Conservation (phyloP, 1,284 basidiomycete genomes). For the Ustilago hordei region DNA sequence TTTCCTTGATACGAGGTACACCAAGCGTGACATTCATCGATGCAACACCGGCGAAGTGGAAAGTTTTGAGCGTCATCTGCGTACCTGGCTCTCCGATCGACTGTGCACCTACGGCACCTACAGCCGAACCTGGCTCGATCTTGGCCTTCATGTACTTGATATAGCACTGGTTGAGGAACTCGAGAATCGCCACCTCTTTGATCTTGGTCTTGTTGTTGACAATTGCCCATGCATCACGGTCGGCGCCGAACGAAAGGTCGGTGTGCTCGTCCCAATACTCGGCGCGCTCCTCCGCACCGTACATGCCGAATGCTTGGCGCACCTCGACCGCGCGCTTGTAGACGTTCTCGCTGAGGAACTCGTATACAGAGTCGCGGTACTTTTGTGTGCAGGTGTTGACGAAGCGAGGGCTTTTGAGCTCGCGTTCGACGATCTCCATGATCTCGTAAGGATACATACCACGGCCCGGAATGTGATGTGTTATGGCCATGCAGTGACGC, state of each 20-base stretch:
- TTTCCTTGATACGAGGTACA: conserved; percentile 99
- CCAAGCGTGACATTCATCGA: conserved; percentile 99
- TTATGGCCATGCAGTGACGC: conserved; percentile 84
- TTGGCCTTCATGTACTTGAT: conserved; percentile 73
- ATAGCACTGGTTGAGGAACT: conserved; percentile 89
- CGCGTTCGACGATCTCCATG: conserved; percentile 78
- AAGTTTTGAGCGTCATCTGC: conserved; percentile 99
- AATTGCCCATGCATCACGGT: conserved; percentile 74
- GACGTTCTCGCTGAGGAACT: conserved; percentile 80
- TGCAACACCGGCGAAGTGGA: conserved; percentile 99
- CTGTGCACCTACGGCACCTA: conserved; percentile 97
- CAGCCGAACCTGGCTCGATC: conserved; percentile 74
- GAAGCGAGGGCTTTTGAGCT: conserved; percentile 73
- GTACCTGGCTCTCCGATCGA: conserved; percentile 99
- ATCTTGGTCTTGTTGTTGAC: conserved; percentile 93
- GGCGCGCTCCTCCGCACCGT: conserved; percentile 80
- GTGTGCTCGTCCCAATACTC: conserved; percentile 83
- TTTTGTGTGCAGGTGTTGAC: conserved; percentile 77
- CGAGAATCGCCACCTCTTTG: conserved; percentile 81
- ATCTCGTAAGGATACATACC: conserved; percentile 90
- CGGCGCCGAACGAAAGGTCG: conserved; percentile 81
- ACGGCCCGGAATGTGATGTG: conserved; percentile 70
- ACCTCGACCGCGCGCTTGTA: conserved; percentile 78
- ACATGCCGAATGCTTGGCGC: conserved; percentile 84
- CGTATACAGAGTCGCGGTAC: conserved; percentile 81